These are phyloP conservation scores for Clitopilus hobsonii DNA, from an alignment of 768 basidiomycete species.

Conservation along the genomic window DNA sequence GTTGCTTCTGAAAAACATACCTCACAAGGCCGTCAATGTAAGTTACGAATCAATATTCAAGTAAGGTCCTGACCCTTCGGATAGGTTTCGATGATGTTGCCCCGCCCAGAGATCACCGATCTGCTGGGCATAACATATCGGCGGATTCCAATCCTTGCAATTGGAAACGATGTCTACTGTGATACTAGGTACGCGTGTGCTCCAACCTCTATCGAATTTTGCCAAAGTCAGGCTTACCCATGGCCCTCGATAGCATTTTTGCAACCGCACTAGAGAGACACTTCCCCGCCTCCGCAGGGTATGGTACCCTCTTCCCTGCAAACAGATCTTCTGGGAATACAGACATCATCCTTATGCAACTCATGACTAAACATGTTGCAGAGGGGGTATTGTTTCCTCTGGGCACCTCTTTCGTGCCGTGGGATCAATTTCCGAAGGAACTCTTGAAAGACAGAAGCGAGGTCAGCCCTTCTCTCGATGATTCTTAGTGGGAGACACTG, in stretches of 20 bases:
- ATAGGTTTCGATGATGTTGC: constrained; percentile 44
- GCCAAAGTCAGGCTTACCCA: too few species aligned
- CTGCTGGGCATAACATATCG: constrained; percentile 50
- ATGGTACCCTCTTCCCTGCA: constrained; percentile 43
- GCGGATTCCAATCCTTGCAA: constrained; percentile 53
- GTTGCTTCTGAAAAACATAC: constrained; percentile 43
- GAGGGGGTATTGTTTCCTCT: constrained; percentile 39
- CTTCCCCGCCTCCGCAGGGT: constrained; percentile 41
- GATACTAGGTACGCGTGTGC: constrained; percentile 37
- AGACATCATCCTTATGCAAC: constrained; percentile 45
- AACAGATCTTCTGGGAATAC: constrained; percentile 33
- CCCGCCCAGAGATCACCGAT: constrained; percentile 53
- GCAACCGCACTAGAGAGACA: constrained; percentile 46
- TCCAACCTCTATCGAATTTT: too few species aligned
- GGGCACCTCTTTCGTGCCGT: constrained; percentile 37
- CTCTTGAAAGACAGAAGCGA: constrained; percentile 46
- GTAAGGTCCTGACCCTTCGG: background rate
- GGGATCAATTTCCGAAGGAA: constrained; percentile 39
- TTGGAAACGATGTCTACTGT: constrained; percentile 58
- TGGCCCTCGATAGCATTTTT: constrained; percentile 32
- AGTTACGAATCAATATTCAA: constrained; percentile 9
- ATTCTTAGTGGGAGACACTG: background rate
- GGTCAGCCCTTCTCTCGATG: constrained; percentile 24
- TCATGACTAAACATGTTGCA: constrained; percentile 40
- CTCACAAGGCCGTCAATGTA: constrained; percentile 45